Percentiles rank a stretch among this genome's conserved stretches.
phyloP scores from a whole-genome alignment of 805 yeast genomes.

The Wickerhamiella australiensis region DNA sequence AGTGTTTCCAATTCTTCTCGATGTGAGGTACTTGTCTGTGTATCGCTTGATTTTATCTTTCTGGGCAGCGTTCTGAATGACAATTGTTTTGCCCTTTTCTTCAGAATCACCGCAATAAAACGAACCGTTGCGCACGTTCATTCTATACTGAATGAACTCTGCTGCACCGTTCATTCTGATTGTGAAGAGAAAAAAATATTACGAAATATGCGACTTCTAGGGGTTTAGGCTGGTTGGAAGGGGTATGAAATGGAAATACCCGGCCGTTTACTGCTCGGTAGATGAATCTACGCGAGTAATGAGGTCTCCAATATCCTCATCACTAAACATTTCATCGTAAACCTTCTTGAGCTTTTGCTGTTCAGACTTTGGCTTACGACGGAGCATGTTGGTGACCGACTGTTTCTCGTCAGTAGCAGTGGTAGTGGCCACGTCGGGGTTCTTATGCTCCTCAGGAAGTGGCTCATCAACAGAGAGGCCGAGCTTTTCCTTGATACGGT shows the following conservation, averaged over 20 bases:
- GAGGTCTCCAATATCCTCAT: constrained; percentile 28
- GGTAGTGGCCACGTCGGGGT: background rate
- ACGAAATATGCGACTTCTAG: background rate
- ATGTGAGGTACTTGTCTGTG: constrained; percentile 65
- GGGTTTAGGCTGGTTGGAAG: background rate
- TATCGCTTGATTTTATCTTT: constrained; percentile 69
- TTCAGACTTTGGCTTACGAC: constrained; percentile 14
- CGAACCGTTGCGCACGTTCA: constrained; percentile 16
- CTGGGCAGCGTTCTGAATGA: constrained; percentile 13
- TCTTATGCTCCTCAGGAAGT: constrained; percentile 10
- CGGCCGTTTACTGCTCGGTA: background rate
- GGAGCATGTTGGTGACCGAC: constrained; percentile 14
- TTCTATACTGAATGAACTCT: constrained; percentile 9
- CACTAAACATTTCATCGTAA: constrained; percentile 25
- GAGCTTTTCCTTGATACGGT: constrained; percentile 21
- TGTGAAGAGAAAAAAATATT: constrained; percentile 4
- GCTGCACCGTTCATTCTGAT: constrained; percentile 10
- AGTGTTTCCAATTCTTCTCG: constrained; percentile 56
- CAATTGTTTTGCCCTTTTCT: constrained; percentile 16
- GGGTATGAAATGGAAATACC: background rate
- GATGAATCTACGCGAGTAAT: constrained; percentile 14
- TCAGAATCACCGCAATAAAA: constrained; percentile 20
- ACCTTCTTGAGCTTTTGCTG: constrained; percentile 14
- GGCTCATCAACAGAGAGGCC: constrained; percentile 15
- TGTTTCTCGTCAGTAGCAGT: constrained; percentile 12